Conservation (phyloP, 805 yeast genomes). For the Wickerhamomyces xylosicus region DNA sequence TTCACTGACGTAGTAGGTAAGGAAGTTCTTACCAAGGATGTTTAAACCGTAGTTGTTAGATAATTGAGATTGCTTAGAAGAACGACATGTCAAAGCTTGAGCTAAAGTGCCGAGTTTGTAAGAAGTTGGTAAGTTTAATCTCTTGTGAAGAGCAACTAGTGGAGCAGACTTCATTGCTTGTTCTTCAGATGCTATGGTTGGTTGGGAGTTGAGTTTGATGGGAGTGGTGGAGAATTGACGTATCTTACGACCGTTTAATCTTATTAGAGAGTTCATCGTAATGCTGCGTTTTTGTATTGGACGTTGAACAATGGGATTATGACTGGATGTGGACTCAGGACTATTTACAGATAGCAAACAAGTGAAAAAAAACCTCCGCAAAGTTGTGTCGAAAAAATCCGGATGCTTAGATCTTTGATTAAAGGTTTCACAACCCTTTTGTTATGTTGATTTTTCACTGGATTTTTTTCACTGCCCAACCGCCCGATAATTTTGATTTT, state of each 20-base stretch:
- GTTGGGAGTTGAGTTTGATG: neutral
- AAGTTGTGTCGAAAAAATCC: too few species aligned
- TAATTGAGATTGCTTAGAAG: slow-evolving; percentile 25
- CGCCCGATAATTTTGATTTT: too few species aligned
- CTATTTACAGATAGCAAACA: neutral
- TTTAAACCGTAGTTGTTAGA: slow-evolving; percentile 73
- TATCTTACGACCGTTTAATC: neutral
- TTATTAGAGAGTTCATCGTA: neutral
- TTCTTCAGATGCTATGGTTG: slow-evolving; percentile 26
- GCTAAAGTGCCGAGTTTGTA: slow-evolving; percentile 63
- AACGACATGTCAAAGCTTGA: slow-evolving; percentile 61
- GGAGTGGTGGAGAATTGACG: neutral
- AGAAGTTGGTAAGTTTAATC: slow-evolving; percentile 52
- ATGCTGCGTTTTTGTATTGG: too few species aligned
- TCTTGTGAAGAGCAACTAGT: slow-evolving; percentile 68
- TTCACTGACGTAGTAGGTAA: slow-evolving; percentile 70
- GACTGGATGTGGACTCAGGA: neutral
- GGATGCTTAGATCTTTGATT: too few species aligned
- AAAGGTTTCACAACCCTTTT: too few species aligned
- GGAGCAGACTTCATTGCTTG: slow-evolving; percentile 54
- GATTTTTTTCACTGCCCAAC: neutral
- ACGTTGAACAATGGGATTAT: neutral
- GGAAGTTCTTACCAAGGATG: slow-evolving; percentile 70
- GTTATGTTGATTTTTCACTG: neutral
- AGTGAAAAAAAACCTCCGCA: too few species aligned